These are phyloP conservation scores for Pholiota molesta DNA, from an alignment of 768 basidiomycete species.

Conservation along the genomic window DNA sequence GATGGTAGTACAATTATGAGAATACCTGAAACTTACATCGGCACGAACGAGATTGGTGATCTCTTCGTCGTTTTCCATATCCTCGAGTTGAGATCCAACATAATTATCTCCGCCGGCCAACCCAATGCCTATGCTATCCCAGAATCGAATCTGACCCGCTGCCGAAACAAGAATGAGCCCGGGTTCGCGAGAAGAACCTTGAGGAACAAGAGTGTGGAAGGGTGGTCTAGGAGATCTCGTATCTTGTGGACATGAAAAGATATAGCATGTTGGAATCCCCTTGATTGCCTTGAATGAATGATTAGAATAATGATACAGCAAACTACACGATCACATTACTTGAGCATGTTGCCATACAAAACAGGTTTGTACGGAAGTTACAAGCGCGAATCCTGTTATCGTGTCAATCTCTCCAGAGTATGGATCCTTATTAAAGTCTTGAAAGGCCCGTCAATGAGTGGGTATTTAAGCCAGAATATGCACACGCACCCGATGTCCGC, in stretches of 20 bases:
- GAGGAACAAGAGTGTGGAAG: slow-evolving; percentile 69
- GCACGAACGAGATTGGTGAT: slow-evolving; percentile 69
- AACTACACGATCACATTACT: slow-evolving; percentile 33
- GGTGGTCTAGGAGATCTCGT: slow-evolving; percentile 43
- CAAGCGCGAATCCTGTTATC: slow-evolving; percentile 72
- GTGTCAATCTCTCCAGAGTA: slow-evolving; percentile 76
- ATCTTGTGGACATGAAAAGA: slow-evolving; percentile 70
- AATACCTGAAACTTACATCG: slow-evolving; percentile 47
- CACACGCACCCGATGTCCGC: slow-evolving; percentile 59
- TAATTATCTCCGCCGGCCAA: slow-evolving; percentile 79
- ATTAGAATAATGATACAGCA: not conserved
- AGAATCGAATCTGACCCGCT: slow-evolving; percentile 77
- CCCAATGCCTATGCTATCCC: slow-evolving; percentile 86
- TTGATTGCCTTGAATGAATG: slow-evolving; percentile 50
- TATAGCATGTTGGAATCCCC: slow-evolving; percentile 81
- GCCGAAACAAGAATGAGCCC: slow-evolving; percentile 80
- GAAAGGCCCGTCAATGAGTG: slow-evolving; percentile 1
- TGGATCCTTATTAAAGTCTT: slow-evolving; percentile 70
- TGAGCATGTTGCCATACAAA: slow-evolving; percentile 86
- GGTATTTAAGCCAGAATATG: slow-evolving; percentile 1
- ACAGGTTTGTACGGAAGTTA: slow-evolving; percentile 72
- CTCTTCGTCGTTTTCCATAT: slow-evolving; percentile 55
- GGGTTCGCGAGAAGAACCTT: slow-evolving; percentile 73
- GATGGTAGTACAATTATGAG: not conserved
- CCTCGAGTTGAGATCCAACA: slow-evolving; percentile 49